Evolutionary conservation across 257 asterid genomes (phyloP).

Genomic region (Penstemon barbatus): DNA sequence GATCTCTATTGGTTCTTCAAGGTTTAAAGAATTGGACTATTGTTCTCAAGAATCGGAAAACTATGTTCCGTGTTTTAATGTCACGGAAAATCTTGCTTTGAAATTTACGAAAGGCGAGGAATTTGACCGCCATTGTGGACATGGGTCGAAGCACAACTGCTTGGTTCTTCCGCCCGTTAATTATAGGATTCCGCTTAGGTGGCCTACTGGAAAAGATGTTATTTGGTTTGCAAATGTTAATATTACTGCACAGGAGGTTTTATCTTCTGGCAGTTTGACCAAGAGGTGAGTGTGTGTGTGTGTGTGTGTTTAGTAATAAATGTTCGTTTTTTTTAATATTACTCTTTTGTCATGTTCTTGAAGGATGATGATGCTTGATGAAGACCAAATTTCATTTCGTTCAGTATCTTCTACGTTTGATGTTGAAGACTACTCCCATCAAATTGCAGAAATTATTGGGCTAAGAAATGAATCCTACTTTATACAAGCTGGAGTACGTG

Average conservation of each 20-base stretch:
- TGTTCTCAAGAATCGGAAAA: conserved; percentile 81
- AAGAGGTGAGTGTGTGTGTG: conserved; percentile 61
- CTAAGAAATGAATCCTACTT: conserved; percentile 83
- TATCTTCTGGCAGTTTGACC: conserved; percentile 91
- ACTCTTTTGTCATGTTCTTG: conserved; percentile 15
- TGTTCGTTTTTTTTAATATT: conserved; percentile 11
- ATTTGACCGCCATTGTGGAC: conserved; percentile 64
- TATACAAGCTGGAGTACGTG: conserved; percentile 87
- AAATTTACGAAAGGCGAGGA: conserved; percentile 75
- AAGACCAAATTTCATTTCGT: conserved; percentile 94
- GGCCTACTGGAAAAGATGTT: conserved; percentile 96
- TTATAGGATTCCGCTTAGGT: conserved; percentile 80
- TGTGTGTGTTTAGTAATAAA: background rate
- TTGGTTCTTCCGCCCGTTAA: conserved; percentile 86
- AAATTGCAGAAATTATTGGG: conserved; percentile 97
- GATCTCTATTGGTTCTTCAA: conserved; percentile 66
- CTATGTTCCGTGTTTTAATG: conserved; percentile 88
- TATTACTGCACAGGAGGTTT: conserved; percentile 96
- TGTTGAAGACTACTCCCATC: conserved; percentile 97
- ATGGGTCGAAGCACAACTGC: conserved; percentile 58
- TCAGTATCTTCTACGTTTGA: conserved; percentile 85
- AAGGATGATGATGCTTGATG: conserved; percentile 99
- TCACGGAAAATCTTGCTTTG: conserved; percentile 66
- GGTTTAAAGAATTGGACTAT: conserved; percentile 67
- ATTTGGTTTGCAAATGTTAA: conserved; percentile 98